These are phyloP conservation scores for Lepidopterella palustris DNA, from an alignment of 495 filamentous ascomycete genomes.

Conservation along the genomic window DNA sequence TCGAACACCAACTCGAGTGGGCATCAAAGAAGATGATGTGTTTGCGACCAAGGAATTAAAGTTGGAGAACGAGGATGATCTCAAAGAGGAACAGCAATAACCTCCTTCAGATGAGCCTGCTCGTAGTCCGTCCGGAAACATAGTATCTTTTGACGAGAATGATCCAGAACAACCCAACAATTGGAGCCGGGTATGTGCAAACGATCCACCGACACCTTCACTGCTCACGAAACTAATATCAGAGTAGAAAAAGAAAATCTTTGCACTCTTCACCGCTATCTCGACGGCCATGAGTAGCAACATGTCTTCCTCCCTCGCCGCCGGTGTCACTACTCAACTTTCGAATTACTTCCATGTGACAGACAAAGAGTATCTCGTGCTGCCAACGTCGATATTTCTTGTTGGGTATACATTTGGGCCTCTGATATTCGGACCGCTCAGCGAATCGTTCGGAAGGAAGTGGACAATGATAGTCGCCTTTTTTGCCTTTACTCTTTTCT, in stretches of 20 bases:
- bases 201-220: neutral
- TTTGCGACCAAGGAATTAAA: slow-evolving; percentile 23
- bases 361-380: slow-evolving; percentile 51
- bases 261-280: slow-evolving; percentile 43
- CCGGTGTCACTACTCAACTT: slow-evolving; percentile 55
- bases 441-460: slow-evolving; percentile 64
- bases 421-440: slow-evolving; percentile 60
- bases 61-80: slow-evolving; percentile 23
- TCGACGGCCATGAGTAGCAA: slow-evolving; percentile 61
- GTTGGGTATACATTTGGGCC: slow-evolving; percentile 65
- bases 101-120: neutral
- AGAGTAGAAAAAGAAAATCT: slow-evolving; percentile 47
- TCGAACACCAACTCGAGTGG: neutral
- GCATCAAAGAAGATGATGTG: slow-evolving; percentile 15
- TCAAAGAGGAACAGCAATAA: slow-evolving; percentile 12
- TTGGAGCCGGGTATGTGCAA: slow-evolving; percentile 22
- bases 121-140: neutral
- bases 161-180: slow-evolving; percentile 34
- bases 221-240: neutral
- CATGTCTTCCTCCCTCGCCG: slow-evolving; percentile 62
- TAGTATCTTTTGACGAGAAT: slow-evolving; percentile 24
- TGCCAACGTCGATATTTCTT: slow-evolving; percentile 70
- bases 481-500: slow-evolving; percentile 56
- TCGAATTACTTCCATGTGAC: slow-evolving; percentile 52
- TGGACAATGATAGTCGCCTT: slow-evolving; percentile 57